Percentiles rank a stretch among this genome's conserved stretches.
Evolutionary conservation across 441 rosid genomes (phyloP).

Genomic region (Bruguiera hainesii): DNA sequence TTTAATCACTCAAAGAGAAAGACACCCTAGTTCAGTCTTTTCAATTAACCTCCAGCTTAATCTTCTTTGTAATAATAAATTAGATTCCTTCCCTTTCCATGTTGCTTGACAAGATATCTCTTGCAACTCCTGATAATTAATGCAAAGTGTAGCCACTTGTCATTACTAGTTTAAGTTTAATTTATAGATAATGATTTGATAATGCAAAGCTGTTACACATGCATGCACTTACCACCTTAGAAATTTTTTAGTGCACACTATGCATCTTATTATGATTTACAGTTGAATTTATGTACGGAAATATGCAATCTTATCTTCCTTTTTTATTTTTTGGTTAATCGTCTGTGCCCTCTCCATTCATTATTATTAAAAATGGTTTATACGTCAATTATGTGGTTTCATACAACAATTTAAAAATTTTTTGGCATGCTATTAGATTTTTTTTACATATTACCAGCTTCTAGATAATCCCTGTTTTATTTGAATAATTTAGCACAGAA

Average conservation of each 20-base stretch:
- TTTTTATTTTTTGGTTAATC: no score
- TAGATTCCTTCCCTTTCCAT: background rate
- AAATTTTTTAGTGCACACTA: background rate
- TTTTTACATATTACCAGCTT: no score
- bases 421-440: no score
- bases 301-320: no score
- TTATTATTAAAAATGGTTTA: no score
- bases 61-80: constrained; percentile 9
- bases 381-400: no score
- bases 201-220: background rate
- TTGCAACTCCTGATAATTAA: constrained; percentile 6
- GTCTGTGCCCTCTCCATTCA: no score
- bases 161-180: constrained; percentile 1
- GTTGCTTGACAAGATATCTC: constrained; percentile 8
- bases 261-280: no score
- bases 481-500: no score
- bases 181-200: background rate
- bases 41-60: constrained; percentile 1
- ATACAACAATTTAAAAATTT: no score
- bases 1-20: constrained; percentile 10
- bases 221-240: background rate
- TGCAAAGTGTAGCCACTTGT: constrained; percentile 8
- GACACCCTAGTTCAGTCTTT: constrained; percentile 5
- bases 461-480: no score
- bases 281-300: no score